phyloP scores from a whole-genome alignment of 441 rosid genomes.

The Adansonia gregorii region DNA sequence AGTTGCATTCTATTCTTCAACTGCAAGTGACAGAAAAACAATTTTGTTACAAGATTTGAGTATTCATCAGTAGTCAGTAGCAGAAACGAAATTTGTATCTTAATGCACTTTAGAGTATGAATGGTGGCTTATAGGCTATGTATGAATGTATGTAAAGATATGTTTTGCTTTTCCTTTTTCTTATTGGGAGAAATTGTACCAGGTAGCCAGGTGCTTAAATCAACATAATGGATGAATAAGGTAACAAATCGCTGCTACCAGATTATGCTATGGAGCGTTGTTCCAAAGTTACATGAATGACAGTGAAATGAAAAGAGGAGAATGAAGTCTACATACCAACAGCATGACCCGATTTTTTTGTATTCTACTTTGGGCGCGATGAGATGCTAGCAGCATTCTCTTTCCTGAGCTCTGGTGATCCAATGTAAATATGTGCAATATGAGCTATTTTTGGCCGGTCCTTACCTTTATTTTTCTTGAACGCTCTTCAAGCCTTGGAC shows the following conservation, averaged over 20 bases:
- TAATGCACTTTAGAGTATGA: too few relatives aligned
- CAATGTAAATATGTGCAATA: constrained; percentile 17
- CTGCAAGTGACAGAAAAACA: too few relatives aligned
- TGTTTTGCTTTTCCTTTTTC: too few relatives aligned
- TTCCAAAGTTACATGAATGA: neutral
- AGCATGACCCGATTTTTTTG: neutral
- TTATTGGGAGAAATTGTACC: neutral
- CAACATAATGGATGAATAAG: too few relatives aligned
- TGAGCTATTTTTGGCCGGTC: constrained; percentile 32
- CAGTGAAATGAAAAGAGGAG: neutral
- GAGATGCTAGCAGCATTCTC: constrained; percentile 3
- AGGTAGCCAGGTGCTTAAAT: neutral
- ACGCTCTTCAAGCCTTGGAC: constrained; percentile 24
- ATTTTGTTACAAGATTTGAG: too few relatives aligned
- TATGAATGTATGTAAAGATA: too few relatives aligned
- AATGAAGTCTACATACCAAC: neutral
- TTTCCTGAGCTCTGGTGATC: constrained; percentile 5
- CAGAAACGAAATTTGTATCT: too few relatives aligned
- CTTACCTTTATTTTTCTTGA: neutral
- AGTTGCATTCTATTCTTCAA: too few relatives aligned
- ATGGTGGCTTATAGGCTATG: too few relatives aligned
- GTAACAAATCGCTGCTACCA: neutral
- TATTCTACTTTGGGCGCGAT: neutral
- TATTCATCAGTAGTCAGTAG: too few relatives aligned
- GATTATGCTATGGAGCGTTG: neutral